Evolutionary conservation across 1,139 yeast genomes (phyloP), one percentile per base, ranked within the genome.

Genomic region (Yamadazyma epiphylla): DNA sequence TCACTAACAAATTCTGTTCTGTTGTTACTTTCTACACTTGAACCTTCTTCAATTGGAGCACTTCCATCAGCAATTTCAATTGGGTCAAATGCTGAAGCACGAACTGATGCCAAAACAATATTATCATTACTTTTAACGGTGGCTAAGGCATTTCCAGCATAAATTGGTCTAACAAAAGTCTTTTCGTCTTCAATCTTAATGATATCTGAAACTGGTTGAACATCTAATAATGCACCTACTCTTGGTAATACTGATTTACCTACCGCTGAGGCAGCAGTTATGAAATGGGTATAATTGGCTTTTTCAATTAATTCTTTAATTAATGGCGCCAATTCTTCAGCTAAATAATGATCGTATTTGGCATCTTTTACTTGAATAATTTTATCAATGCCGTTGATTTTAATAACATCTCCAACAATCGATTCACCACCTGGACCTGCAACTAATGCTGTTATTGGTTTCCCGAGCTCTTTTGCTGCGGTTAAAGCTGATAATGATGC

Each of bases 61-160:
- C 44, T 42, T 11, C 55, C 55, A 4, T 64, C 64, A 3, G 61
- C 55, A 2, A 58, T 44, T 19, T 54, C 67, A 9, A 73, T 73
- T 11, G 88, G 76, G 9, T 78, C 70, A 49, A 91, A 91, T 0
- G 97, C 87, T 14, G 96, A 84, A 2, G 89, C 72, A 64, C 98
- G 77, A 10, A 86, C 78, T 10, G 95, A 82, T 14, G 84, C 64
- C 38, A 91, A 62, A 33, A 85, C 71, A 41, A 76, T 63, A 7
- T 69, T 54, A 49, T 89, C 96, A 19, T 58, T 66, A 22, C 87
- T 68, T 56, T 80, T 76, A 35, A 91, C 87, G 5, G 96, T 88
- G 24, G 87, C 77, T 41, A 87, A 66, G 3, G 94, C 95, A 57
- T 91, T 91, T 29, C 98, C 98, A 20, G 98, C 98, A 53, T 87